These are phyloP conservation scores for Penicillium odoratum DNA, from an alignment of 495 filamentous ascomycete genomes.

Conservation along the genomic window DNA sequence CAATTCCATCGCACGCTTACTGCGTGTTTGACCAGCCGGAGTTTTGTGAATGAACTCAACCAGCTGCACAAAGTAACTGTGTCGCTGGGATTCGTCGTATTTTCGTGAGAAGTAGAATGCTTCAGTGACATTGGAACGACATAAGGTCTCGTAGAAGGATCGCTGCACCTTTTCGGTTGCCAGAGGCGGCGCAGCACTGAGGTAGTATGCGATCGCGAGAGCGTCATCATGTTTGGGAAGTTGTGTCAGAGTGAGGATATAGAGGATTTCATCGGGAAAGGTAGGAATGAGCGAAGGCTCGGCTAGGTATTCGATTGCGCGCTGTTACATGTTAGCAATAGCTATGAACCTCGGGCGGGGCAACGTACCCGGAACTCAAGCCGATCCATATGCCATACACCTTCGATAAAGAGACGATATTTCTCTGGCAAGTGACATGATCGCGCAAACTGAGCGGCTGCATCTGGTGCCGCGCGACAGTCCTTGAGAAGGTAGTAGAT, in stretches of 20 bases:
- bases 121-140: conserved; percentile 65
- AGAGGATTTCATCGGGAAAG: conserved; percentile 78
- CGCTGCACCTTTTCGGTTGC: conserved; percentile 57
- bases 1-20: conserved; percentile 63
- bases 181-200: conserved; percentile 66
- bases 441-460: conserved; percentile 52
- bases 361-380: conserved; percentile 60
- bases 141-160: conserved; percentile 65
- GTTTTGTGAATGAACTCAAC: conserved; percentile 60
- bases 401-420: conserved; percentile 74
- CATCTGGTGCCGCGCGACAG: conserved; percentile 55
- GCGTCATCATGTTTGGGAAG: conserved; percentile 60
- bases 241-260: conserved; percentile 60
- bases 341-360: background rate
- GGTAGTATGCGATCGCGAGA: conserved; percentile 73
- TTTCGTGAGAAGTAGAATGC: conserved; percentile 71
- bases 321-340: conserved; percentile 38
- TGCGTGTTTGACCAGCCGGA: conserved; percentile 43
- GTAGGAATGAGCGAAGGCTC: conserved; percentile 75
- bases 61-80: conserved; percentile 64
- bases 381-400: conserved; percentile 77
- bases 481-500: conserved; percentile 82
- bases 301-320: conserved; percentile 69
- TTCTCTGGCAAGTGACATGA: conserved; percentile 61
- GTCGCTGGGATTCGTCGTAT: conserved; percentile 59